Base-by-base conservation (phyloP, 306 rosid species). In the Lotus japonicus region DNA sequence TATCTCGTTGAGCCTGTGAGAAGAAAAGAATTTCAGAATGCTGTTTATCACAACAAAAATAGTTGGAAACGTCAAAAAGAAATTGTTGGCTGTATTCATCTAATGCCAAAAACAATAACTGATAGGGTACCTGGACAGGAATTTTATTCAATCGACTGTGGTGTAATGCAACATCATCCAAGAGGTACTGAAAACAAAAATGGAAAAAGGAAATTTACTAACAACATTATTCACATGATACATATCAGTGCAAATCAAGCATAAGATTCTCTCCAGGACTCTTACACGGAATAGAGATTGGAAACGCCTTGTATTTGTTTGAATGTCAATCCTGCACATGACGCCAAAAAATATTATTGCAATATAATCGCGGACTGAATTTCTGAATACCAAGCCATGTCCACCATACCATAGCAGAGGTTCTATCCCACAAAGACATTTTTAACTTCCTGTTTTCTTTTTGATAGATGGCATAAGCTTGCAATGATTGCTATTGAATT, bases 301-400 rank as follows among this genome's bases (percentile, higher is more conserved):
- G 74, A 94, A 94, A 43, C 90, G 91, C 79, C 85, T 81, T 42
- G 92, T 74, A 73, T 94, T 94, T 38, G 99, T 71, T 78, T 94
- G 99, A 49, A 84, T 88, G 83, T 95, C 99, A 76, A 95, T 89
- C 99, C 99, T 95, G 91, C 33, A 77, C 56, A 84, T 36, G 59
- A 31, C 19, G 65, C 45, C 77, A 65, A 55, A 71, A 57, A 59
- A 9, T 59, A 68, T 66, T 10, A 28, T 49, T 56, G 41, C 77
- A 72, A 33, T 23, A 31, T 16, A 17, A 58, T 55, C 48, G 51
- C 50, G 28, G 15, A 57, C 65, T 72, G 21, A 60, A 67, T 68
- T 70, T 67, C 62, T 50, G 33, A 54, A 43, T 11, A 70, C 8
- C 45, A 9, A 10, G 48, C 31, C 36, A 23, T 33, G 43, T 56